Evolutionary conservation across 768 basidiomycete genomes (phyloP), one percentile per base, ranked within the genome.

Genomic region (Tylopilus balloui): DNA sequence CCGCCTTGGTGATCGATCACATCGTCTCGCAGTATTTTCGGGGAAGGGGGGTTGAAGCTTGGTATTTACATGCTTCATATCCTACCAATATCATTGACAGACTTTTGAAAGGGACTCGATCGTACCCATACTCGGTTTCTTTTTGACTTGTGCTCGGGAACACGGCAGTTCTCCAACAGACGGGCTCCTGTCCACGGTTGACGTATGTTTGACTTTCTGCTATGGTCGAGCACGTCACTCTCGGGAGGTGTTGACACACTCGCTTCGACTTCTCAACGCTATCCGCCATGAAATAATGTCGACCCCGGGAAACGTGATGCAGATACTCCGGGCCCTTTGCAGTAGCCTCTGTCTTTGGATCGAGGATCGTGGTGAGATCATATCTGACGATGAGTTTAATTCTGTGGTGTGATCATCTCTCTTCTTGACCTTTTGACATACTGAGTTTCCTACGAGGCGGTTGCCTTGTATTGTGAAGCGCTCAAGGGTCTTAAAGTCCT

Each of bases 261-360:
- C 66, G 29, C 62, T 79, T 13, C 60, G 63, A n/a, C 63, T 74
- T 45, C 66, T 81, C 36, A 57, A 50, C 38, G 52, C 53, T 19
- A 45, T 77, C 17, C 71, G 68, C 43, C 53, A 61, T 21, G 41
- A 73, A 19, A 61, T 79, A 35, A 35, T 51, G 4, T 63, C 62
- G 6, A 54, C 61, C 1, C 56, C 64, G 4, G 42, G 45, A 0
- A 53, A 66, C 19, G 64, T 74, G 10, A 56, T 74, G 7, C 55
- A 55, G 11, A 57, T 75, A n/a, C 52, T 82, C 9, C 55, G 55
- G 14, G 51, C 51, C 11, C 61, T 78, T 23, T 69, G 71, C 20
- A 59, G 67, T 28, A 62, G 77, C 19, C 54, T 83, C 5, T 68
- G 67, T 45, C 54, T 65, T 25, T 85, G 83, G 84, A 74, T 84